Percentiles rank a stretch among this genome's conserved stretches.
Conservation (phyloP, 2,329 filamentous ascomycete species). For the Colletotrichum musicola region DNA sequence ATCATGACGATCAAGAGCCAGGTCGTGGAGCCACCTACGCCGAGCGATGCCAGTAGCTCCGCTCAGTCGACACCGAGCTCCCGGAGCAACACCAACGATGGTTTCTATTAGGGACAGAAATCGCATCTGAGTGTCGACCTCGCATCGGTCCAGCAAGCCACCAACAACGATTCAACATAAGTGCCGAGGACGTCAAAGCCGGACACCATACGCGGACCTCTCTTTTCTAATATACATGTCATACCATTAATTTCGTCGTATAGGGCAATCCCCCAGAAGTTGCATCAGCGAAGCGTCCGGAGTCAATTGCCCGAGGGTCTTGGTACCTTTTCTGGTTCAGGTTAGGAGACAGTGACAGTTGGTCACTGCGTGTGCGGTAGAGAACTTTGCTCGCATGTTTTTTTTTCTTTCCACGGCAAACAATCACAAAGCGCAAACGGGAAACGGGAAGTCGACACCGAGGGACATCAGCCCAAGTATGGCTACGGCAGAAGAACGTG, state of each 20-base stretch:
- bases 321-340: conserved; percentile 28
- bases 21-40: conserved; percentile 74
- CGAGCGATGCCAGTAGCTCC: conserved; percentile 66
- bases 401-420: conserved; percentile 1
- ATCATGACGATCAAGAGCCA: conserved; percentile 75
- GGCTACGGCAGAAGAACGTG: not conserved
- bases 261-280: conserved; percentile 38
- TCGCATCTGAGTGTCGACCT: not conserved
- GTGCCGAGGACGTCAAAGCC: not conserved
- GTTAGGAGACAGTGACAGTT: conserved; percentile 15
- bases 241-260: conserved; percentile 14
- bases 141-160: not conserved
- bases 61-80: conserved; percentile 46
- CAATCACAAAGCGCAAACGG: conserved; percentile 20
- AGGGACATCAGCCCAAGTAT: conserved; percentile 4
- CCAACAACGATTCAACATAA: conserved; percentile 2
- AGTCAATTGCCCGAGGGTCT: conserved; percentile 36
- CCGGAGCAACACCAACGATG: conserved; percentile 39
- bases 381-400: not conserved
- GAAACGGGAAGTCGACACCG: not conserved
- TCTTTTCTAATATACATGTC: conserved; percentile 8
- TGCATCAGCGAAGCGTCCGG: conserved; percentile 42
- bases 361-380: not conserved
- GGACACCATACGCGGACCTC: not conserved
- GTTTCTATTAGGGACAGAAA: conserved; percentile 39